These are phyloP conservation scores for Orbilia quercus DNA, from an alignment of 2,329 filamentous ascomycete genomes.

Conservation along the genomic window DNA sequence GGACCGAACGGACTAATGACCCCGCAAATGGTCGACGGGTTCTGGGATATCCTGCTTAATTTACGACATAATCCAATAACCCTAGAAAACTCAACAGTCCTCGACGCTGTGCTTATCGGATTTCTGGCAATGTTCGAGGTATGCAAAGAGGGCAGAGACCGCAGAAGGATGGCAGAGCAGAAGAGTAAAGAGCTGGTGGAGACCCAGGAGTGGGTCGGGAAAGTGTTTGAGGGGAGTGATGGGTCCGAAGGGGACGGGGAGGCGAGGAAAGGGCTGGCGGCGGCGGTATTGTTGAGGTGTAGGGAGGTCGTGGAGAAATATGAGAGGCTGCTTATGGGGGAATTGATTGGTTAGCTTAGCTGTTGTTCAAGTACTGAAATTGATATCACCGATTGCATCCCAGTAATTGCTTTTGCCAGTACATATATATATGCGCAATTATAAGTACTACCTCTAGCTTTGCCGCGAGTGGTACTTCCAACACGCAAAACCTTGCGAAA, in stretches of 20 bases:
- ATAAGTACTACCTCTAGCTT: too few relatives aligned
- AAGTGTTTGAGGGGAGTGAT: constrained; percentile 73
- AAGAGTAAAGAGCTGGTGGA: constrained; percentile 83
- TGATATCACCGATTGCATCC: too few relatives aligned
- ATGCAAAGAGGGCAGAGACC: constrained; percentile 74
- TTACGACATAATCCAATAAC: constrained; percentile 67
- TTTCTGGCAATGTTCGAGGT: constrained; percentile 84
- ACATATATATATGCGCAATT: too few relatives aligned
- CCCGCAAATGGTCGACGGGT: constrained; percentile 82
- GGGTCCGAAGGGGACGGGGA: constrained; percentile 52
- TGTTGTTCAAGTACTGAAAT: too few relatives aligned
- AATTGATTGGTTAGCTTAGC: constrained; percentile 40
- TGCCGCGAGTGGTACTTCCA: too few relatives aligned
- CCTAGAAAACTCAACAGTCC: constrained; percentile 73
- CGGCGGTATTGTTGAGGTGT: constrained; percentile 79
- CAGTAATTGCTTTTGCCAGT: too few relatives aligned
- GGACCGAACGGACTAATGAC: constrained; percentile 82
- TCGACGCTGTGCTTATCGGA: constrained; percentile 80
- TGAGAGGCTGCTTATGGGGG: constrained; percentile 59
- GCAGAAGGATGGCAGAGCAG: constrained; percentile 75
- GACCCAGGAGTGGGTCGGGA: constrained; percentile 84
- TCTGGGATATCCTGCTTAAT: constrained; percentile 82
- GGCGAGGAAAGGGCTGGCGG: constrained; percentile 68
- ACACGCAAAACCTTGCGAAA: too few relatives aligned
- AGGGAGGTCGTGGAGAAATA: constrained; percentile 71